These are phyloP conservation scores for Prunus mume DNA, from an alignment of 306 rosid genomes.

Conservation along the genomic window DNA sequence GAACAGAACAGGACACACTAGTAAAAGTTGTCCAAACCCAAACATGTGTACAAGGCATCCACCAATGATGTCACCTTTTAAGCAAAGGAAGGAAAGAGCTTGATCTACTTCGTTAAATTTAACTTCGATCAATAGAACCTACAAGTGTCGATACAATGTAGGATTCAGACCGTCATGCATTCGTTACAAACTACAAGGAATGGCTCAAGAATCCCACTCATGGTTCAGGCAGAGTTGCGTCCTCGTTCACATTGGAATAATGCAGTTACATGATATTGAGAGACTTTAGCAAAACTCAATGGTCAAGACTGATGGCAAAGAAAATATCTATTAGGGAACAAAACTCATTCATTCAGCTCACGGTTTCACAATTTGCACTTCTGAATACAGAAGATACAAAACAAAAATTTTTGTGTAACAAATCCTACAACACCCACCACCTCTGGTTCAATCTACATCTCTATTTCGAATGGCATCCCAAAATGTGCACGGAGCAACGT, in stretches of 20 bases:
- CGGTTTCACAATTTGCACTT: slow-evolving; percentile 9
- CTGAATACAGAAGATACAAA: slow-evolving; percentile 7
- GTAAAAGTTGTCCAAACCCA: neutral
- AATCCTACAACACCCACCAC: neutral
- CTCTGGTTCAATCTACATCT: neutral
- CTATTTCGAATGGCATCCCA: slow-evolving; percentile 21
- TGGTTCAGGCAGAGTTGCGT: neutral
- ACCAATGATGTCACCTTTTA: neutral
- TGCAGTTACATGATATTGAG: neutral
- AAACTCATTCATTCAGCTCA: slow-evolving; percentile 10
- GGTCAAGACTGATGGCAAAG: neutral
- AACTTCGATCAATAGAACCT: neutral
- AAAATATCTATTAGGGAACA: slow-evolving; percentile 1
- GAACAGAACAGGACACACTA: neutral
- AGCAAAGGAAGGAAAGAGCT: neutral
- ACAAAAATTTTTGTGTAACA: neutral
- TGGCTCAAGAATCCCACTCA: neutral
- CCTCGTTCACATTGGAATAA: neutral
- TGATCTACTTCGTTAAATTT: neutral
- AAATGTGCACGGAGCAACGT: slow-evolving; percentile 12
- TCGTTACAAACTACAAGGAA: neutral
- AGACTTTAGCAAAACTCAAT: neutral
- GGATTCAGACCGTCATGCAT: neutral
- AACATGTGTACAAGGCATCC: neutral
- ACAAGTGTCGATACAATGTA: neutral